Percentiles rank a stretch among this genome's conserved stretches.
Evolutionary conservation across 345 rosid species (phyloP).

Genomic region (Litchi chinensis): DNA sequence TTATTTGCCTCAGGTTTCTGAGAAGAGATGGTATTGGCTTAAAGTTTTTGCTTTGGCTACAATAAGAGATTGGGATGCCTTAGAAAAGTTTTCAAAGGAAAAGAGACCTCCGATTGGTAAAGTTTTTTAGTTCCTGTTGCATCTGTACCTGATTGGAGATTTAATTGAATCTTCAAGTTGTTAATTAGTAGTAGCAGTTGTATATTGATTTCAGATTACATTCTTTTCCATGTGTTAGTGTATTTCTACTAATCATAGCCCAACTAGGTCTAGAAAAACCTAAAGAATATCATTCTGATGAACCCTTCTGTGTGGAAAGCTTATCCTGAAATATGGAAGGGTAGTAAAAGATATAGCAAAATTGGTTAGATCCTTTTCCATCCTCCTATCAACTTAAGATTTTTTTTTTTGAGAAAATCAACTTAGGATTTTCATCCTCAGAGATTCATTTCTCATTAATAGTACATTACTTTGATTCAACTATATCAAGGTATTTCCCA

Average conservation of each 20-base stretch:
- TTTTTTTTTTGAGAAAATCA: background rate
- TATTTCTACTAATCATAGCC: background rate
- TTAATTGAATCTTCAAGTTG: background rate
- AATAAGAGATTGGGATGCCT: slow-evolving; percentile 87
- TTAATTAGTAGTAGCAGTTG: background rate
- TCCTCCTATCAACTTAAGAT: background rate
- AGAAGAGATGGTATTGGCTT: slow-evolving; percentile 98
- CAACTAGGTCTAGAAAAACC: background rate
- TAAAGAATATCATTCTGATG: background rate
- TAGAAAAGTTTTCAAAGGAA: slow-evolving; percentile 94
- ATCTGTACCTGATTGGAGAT: slow-evolving; percentile 4
- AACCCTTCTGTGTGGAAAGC: background rate
- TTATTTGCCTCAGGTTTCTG: slow-evolving; percentile 60
- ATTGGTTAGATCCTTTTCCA: background rate
- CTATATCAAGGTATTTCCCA: background rate
- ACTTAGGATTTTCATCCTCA: background rate
- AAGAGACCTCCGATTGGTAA: slow-evolving; percentile 91
- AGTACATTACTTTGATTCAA: background rate
- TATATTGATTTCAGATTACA: background rate
- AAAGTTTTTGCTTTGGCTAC: slow-evolving; percentile 93
- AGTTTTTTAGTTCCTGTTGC: background rate
- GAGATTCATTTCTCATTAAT: background rate
- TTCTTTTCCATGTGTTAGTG: background rate
- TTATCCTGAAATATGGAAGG: background rate
- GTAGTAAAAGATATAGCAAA: background rate